phyloP scores from a whole-genome alignment of 2,329 filamentous ascomycete genomes.

The Cladophialophora exuberans region DNA sequence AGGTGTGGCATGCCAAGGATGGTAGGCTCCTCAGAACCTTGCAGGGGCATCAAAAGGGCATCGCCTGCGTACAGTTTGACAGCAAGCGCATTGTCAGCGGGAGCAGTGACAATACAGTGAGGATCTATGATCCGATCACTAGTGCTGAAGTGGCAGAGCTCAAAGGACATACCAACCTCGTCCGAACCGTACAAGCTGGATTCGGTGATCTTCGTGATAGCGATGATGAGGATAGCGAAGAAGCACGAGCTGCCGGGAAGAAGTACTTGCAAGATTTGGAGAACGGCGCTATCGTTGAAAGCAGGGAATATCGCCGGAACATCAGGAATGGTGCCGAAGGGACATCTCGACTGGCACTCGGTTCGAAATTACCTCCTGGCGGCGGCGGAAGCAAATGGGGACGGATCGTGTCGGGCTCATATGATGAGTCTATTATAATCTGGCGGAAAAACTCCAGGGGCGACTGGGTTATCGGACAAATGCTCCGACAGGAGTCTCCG shows the following conservation, averaged over 20 bases:
- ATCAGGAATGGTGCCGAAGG: slow-evolving; percentile 67
- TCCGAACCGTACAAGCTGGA: slow-evolving; percentile 91
- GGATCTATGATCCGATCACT: slow-evolving; percentile 86
- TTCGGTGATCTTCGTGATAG: slow-evolving; percentile 88
- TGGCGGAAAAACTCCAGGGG: slow-evolving; percentile 88
- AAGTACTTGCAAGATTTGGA: slow-evolving; percentile 67
- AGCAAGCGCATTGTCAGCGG: slow-evolving; percentile 91
- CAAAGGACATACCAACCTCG: slow-evolving; percentile 78
- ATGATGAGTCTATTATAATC: slow-evolving; percentile 93
- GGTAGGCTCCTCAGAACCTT: slow-evolving; percentile 77
- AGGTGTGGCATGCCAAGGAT: slow-evolving; percentile 88
- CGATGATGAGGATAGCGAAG: slow-evolving; percentile 70
- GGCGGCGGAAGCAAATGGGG: slow-evolving; percentile 87
- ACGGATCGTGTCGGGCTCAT: slow-evolving; percentile 95
- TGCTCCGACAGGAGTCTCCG: slow-evolving; percentile 66
- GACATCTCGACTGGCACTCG: slow-evolving; percentile 60
- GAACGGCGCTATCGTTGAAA: slow-evolving; percentile 46
- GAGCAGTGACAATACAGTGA: slow-evolving; percentile 93
- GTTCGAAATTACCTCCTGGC: slow-evolving; percentile 85
- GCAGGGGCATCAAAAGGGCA: slow-evolving; percentile 88
- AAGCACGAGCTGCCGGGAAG: slow-evolving; percentile 73
- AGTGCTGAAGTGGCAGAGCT: slow-evolving; percentile 89
- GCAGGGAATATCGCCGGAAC: slow-evolving; percentile 26
- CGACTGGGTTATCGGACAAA: slow-evolving; percentile 78
- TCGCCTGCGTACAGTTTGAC: slow-evolving; percentile 97